Base-by-base conservation (phyloP, 2,329 filamentous ascomycete species). In the Scolecobasidium constrictum region DNA sequence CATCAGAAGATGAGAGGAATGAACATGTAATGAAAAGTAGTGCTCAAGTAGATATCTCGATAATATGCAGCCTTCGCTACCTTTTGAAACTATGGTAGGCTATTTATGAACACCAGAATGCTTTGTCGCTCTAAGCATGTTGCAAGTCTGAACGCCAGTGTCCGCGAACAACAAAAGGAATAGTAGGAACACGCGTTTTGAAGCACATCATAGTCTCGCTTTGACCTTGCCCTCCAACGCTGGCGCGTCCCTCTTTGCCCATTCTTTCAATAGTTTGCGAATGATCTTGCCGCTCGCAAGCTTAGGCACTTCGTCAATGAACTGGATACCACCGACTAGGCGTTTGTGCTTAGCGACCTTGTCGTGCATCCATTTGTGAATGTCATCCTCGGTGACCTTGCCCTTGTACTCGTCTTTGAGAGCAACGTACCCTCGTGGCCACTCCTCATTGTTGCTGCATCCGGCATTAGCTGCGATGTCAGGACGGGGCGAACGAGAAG, bases 281-380 rank as follows among this genome's bases (percentile, higher is more conserved):
- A 72, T 64, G 40, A 78, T 76, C 63, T 78, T 78, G 6, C 74
- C 74, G 46, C 68, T 72, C 11, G 69, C 66, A 36, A 75, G 57
- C 53, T 75, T 76, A 1, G 74, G 73, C 42, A 78, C 67, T 48
- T 71, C 69, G 38, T 75, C 67, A 5, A 77, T 64, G 46, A 77
- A 75, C 19, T 65, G 59, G 20, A 75, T 64, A 3, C 72, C 71
- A 3, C 71, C 72, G 1, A 61, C 63, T 2, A 75, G 59, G 43
- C 63, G 60, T 50, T 75, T 74, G 49, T 75, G 69, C 53, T 68
- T 72, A 31, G 71, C 60, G 4, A 74, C 68, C 23, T 65, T 63
- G 12, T 55, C 42, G 38, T 65, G 62, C 50, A 73, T 64, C 56
- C 60, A 51, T 5, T 18, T 35, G 20, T 60, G 53, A 4, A 61